phyloP scores from a whole-genome alignment of 257 asterid genomes.

The Haberlea rhodopensis region DNA sequence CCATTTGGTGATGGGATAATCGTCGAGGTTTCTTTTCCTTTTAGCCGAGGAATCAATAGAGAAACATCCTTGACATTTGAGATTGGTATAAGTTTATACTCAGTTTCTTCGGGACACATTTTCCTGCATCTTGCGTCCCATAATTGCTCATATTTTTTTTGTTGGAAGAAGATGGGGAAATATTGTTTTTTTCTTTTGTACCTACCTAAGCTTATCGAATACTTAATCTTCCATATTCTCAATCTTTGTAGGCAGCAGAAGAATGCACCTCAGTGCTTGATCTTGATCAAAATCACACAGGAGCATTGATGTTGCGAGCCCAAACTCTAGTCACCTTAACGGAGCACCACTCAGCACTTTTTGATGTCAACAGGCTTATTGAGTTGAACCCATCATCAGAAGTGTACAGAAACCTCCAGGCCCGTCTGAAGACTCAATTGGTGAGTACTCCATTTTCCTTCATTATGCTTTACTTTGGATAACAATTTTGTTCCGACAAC shows the following conservation, averaged over 20 bases:
- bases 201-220: neutral
- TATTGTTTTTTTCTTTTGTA: too few relatives aligned
- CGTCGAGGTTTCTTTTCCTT: too few relatives aligned
- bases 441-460: constrained; percentile 39
- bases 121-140: neutral
- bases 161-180: neutral
- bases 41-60: too few relatives aligned
- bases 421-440: constrained; percentile 82
- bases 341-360: constrained; percentile 88
- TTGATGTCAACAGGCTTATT: constrained; percentile 84
- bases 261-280: too few relatives aligned
- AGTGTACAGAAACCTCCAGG: too few relatives aligned
- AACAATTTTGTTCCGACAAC: constrained; percentile 3
- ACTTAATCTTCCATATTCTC: constrained; percentile 20
- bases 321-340: constrained; percentile 90
- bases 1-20: too few relatives aligned
- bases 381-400: constrained; percentile 89
- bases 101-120: neutral
- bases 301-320: too few relatives aligned
- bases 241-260: too few relatives aligned
- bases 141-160: neutral
- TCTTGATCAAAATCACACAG: too few relatives aligned
- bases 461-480: constrained; percentile 20
- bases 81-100: too few relatives aligned
- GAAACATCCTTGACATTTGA: too few relatives aligned